Base-by-base conservation (phyloP, 331 rosid genomes). In the Erythrophleum ivorense region DNA sequence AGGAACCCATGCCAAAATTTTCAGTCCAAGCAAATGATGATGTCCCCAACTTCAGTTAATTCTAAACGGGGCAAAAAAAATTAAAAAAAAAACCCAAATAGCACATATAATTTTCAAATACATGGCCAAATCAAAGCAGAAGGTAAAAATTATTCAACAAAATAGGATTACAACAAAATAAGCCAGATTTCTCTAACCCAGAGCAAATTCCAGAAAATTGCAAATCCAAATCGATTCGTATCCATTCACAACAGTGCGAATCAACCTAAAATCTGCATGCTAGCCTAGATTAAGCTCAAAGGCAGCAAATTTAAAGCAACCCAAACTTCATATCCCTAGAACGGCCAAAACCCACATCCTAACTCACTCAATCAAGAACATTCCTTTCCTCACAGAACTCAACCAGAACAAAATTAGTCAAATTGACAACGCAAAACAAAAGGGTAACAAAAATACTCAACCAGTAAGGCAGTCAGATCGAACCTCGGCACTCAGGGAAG, bases 401-500 rank as follows among this genome's bases (percentile, higher is more conserved):
- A 45, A 45, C 15, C 43, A 45, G 7, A 69, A 45, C 29, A 2
- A 21, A 21, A 24, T 19, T 21, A 5, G n/a, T 69, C 38, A 43
- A 69, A 68, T 18, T 68, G 9, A 21, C 29, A 29, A 24, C 7
- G 7, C 59, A 7, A 71, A 46, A 29, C 13, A 46, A 24, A 70
- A 70, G 29, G 40, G 33, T 46, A 12, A 14, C 36, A 0, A 12
- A 49, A 59, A 31, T 48, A 71, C 14, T 48, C 43, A 48, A 49
- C 21, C 7, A 14, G 60, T 1, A 21, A 43, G 60, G n/a, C 19
- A 6, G 29, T 33, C 46, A 68, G 72, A 87, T 86, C 86, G 80
- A 75, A 96, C 98, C 99, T 91, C 91, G 85, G 77, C 85, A 87
- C 21, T 90, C 71, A 36, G 98, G 97, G 79, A 92, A 82, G 89